Evolutionary conservation across 495 filamentous ascomycete genomes (phyloP).

Genomic region (Aspergillus cavernicola): DNA sequence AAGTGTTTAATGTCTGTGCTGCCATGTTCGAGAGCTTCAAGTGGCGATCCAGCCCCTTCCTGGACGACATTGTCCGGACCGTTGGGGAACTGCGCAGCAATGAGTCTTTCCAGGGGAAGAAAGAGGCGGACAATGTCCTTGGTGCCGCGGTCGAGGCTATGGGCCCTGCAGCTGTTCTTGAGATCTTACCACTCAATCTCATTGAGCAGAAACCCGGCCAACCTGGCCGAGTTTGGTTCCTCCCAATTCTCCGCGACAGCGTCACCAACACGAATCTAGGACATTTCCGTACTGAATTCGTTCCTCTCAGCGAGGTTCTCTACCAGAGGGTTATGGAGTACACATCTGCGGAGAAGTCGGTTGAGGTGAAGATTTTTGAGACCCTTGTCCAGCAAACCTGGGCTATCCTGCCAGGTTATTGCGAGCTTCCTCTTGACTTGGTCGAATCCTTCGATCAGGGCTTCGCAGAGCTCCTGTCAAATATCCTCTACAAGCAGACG

Average conservation of each 20-base stretch:
- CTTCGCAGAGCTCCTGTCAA: slow-evolving; percentile 90
- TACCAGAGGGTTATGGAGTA: slow-evolving; percentile 85
- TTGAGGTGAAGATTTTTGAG: slow-evolving; percentile 96
- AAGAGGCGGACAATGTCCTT: slow-evolving; percentile 87
- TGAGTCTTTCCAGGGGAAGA: slow-evolving; percentile 88
- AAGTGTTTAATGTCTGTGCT: slow-evolving; percentile 87
- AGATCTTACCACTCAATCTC: slow-evolving; percentile 81
- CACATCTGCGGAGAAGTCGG: slow-evolving; percentile 73
- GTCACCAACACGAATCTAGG: slow-evolving; percentile 78
- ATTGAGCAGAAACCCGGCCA: slow-evolving; percentile 68
- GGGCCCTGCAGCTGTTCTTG: slow-evolving; percentile 78
- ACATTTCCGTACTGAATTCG: slow-evolving; percentile 81
- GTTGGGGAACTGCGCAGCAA: slow-evolving; percentile 86
- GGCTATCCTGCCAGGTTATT: slow-evolving; percentile 92
- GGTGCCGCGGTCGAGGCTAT: slow-evolving; percentile 81
- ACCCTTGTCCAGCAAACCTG: slow-evolving; percentile 94
- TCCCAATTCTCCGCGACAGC: slow-evolving; percentile 82
- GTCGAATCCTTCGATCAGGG: slow-evolving; percentile 71
- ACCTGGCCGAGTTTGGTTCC: slow-evolving; percentile 87
- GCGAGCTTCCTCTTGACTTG: slow-evolving; percentile 82
- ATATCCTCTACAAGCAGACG: slow-evolving; percentile 86
- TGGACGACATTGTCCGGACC: slow-evolving; percentile 66
- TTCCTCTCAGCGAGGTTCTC: slow-evolving; percentile 83
- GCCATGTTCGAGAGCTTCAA: slow-evolving; percentile 81
- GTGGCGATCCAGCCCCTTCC: slow-evolving; percentile 76